Conservation (phyloP, 768 basidiomycete species). For the Calocera viscosa region DNA sequence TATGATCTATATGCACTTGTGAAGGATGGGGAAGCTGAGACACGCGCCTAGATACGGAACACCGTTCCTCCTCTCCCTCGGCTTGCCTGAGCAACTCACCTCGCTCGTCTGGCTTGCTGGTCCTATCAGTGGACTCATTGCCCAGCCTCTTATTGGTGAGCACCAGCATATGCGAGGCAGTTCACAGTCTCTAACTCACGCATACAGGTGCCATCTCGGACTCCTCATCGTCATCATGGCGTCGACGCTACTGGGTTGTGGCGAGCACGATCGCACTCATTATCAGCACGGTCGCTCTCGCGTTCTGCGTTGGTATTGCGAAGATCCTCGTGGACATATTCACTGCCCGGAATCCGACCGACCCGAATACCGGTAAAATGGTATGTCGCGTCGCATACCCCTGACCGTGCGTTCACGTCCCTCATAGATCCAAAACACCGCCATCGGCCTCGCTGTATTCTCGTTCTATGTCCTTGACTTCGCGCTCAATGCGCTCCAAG, state of each 20-base stretch:
- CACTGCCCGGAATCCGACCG: slow-evolving; percentile 67
- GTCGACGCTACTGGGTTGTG: slow-evolving; percentile 86
- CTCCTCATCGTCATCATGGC: slow-evolving; percentile 77
- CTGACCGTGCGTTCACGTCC: slow-evolving; percentile 7
- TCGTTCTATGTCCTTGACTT: slow-evolving; percentile 94
- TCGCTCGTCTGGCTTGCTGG: slow-evolving; percentile 82
- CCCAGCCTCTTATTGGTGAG: slow-evolving; percentile 93
- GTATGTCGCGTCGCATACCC: slow-evolving; percentile 30
- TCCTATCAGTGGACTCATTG: slow-evolving; percentile 87
- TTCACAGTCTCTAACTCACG: neutral
- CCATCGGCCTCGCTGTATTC: slow-evolving; percentile 75
- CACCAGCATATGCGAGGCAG: slow-evolving; percentile 3
- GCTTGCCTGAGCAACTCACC: slow-evolving; percentile 78
- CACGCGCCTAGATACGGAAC: slow-evolving; percentile 67
- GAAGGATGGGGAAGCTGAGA: neutral
- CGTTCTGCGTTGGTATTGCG: slow-evolving; percentile 68
- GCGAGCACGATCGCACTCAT: slow-evolving; percentile 73
- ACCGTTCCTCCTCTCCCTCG: slow-evolving; percentile 71
- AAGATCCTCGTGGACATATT: slow-evolving; percentile 63
- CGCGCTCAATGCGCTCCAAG: slow-evolving; percentile 86
- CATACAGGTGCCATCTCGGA: slow-evolving; percentile 82
- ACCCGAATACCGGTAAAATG: slow-evolving; percentile 52
- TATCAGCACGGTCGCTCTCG: slow-evolving; percentile 62
- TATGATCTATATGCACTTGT: neutral
- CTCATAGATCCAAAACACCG: slow-evolving; percentile 47